These are phyloP conservation scores for Hypoxylon sp. DNA, from an alignment of 2,329 filamentous ascomycete species.

Conservation along the genomic window DNA sequence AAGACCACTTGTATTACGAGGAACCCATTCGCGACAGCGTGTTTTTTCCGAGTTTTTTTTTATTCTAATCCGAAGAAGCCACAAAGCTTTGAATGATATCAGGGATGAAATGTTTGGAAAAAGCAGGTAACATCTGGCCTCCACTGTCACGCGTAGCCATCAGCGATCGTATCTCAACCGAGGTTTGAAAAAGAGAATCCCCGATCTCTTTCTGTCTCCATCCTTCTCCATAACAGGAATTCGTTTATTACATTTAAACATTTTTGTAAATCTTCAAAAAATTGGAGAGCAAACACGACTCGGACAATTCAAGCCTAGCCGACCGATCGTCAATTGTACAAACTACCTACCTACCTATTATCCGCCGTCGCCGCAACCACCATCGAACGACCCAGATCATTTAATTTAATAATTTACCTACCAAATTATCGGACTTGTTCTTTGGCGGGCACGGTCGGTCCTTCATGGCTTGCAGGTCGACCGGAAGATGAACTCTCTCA, in stretches of 20 bases:
- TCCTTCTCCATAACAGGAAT: slow-evolving; percentile 6
- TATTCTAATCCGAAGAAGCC: slow-evolving; percentile 11
- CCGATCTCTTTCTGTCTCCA: slow-evolving; percentile 10
- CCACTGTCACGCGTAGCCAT: slow-evolving; percentile 30
- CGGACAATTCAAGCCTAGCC: slow-evolving; percentile 25
- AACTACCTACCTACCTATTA: slow-evolving; percentile 10
- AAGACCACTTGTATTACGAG: slow-evolving; percentile 23
- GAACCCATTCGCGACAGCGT: slow-evolving; percentile 27
- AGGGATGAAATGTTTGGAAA: slow-evolving; percentile 30
- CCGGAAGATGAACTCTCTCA: slow-evolving; percentile 93
- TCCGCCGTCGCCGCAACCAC: slow-evolving; percentile 13
- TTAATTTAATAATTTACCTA: slow-evolving; percentile 2
- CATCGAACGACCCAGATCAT: not conserved
- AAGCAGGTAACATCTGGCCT: slow-evolving; percentile 17
- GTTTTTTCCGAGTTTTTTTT: slow-evolving; percentile 19
- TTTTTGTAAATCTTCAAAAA: slow-evolving; percentile 2
- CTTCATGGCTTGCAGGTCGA: slow-evolving; percentile 63
- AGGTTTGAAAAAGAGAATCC: slow-evolving; percentile 27
- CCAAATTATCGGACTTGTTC: slow-evolving; percentile 27
- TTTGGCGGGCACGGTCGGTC: slow-evolving; percentile 36
- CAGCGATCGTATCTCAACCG: slow-evolving; percentile 29
- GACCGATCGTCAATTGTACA: slow-evolving; percentile 25
- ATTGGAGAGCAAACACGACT: slow-evolving; percentile 12
- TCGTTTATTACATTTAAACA: slow-evolving; percentile 18
- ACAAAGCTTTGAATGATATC: slow-evolving; percentile 11